Base-by-base conservation (phyloP, 2,329 filamentous ascomycete genomes). In the Plenodomus lindquistii region DNA sequence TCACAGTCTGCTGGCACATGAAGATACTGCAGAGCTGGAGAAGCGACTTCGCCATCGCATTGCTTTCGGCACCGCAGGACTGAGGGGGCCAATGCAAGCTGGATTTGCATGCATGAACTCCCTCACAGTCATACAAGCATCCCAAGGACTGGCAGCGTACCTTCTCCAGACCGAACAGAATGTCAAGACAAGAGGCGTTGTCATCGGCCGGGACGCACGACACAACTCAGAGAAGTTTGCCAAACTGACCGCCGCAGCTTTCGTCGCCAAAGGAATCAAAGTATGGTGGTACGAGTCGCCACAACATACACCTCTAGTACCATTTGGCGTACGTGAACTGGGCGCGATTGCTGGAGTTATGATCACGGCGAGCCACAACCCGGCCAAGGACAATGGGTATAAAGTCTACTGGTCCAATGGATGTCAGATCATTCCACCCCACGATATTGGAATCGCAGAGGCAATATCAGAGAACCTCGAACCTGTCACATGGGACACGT, bases 351-450 rank as follows among this genome's bases (percentile, higher is more conserved):
- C 81, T 37, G 84, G 84, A 17, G 74, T 87, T 22, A 86, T 87
- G 83, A 78, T 87, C 31, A 87, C 84, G 13, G 84, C 84, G 24
- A 85, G 82, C 60, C 83, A 85, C 67, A 86, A 87, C 57, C 83
- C 84, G 13, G 79, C 82, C 38, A 74, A 80, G 57, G 83, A 86
- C 63, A 86, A 86, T 62, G 84, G 84, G 17, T 86, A 86, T 71
- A 87, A 87, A 70, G 84, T 87, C 8, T 87, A 86, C 70, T 85
- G 81, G 74, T 75, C 74, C 15, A 86, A 85, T 60, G 84, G 83
- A 2, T 84, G 82, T 59, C 84, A 87, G 63, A 86, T 87, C 55
- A 85, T 86, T 44, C 78, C 82, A 9, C 84, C 84, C 3, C 79
- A 82, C 52, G 84, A 86, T 55, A 72, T 62, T 17, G 79, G 81